A percentile compares a stretch with the other conserved stretches of the same genome.
These are phyloP conservation scores for Heterobasidion irregulare DNA, from an alignment of 1,284 basidiomycete species.

Conservation along the genomic window DNA sequence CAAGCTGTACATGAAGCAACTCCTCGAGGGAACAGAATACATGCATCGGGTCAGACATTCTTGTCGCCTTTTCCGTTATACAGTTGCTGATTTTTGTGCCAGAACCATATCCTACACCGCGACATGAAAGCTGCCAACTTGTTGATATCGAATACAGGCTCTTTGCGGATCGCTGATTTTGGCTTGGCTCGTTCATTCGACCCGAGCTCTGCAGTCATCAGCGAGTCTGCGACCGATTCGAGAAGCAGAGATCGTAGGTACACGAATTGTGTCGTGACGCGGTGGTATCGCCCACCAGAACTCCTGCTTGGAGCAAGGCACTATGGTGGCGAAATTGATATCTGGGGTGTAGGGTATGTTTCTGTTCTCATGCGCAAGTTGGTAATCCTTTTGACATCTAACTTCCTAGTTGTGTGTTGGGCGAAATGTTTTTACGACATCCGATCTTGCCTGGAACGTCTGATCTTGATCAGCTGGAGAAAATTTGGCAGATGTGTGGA, in stretches of 20 bases:
- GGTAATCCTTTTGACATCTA: conserved; percentile 5
- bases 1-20: conserved; percentile 94
- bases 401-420: conserved; percentile 73
- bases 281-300: conserved; percentile 98
- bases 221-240: conserved; percentile 27
- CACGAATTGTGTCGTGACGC: conserved; percentile 97
- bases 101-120: conserved; percentile 95
- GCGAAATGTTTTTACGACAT: conserved; percentile 87
- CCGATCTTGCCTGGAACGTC: conserved; percentile 87
- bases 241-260: conserved; percentile 64
- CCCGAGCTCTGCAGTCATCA: conserved; percentile 34
- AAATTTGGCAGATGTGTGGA: conserved; percentile 87
- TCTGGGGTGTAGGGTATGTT: conserved; percentile 93
- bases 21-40: conserved; percentile 91
- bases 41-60: conserved; percentile 72
- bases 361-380: conserved; percentile 9
- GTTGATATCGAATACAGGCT: conserved; percentile 83
- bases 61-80: conserved; percentile 3
- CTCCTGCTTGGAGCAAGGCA: conserved; percentile 82
- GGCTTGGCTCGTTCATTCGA: conserved; percentile 84
- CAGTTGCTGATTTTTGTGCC: conserved; percentile 7
- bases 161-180: conserved; percentile 91
- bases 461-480: conserved; percentile 86
- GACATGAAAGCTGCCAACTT: conserved; percentile 99
- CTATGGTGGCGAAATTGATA: conserved; percentile 92